phyloP scores from a whole-genome alignment of 176 grass and related monocot genomes.

The Eremochloa ophiuroides region DNA sequence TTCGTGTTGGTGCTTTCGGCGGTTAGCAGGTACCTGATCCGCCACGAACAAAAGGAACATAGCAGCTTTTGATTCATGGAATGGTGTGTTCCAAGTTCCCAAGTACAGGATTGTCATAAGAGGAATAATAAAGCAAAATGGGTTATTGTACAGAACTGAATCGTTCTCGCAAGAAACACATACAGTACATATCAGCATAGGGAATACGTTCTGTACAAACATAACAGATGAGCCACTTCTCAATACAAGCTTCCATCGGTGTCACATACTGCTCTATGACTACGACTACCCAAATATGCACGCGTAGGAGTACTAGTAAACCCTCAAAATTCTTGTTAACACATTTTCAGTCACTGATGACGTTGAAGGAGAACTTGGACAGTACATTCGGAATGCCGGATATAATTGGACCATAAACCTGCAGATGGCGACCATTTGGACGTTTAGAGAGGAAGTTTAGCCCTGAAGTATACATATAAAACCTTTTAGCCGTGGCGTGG shows the following conservation, averaged over 20 bases:
- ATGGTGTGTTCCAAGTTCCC: too few relatives aligned
- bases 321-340: too few relatives aligned
- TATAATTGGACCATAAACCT: constrained; percentile 65
- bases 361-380: constrained; percentile 56
- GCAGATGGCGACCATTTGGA: background rate
- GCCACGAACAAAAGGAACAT: too few relatives aligned
- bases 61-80: too few relatives aligned
- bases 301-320: background rate
- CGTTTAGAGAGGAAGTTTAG: background rate
- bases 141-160: background rate
- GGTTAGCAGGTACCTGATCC: too few relatives aligned
- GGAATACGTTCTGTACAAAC: background rate
- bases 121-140: background rate
- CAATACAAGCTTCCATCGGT: background rate
- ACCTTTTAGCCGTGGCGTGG: background rate
- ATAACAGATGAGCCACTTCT: background rate
- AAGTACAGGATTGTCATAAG: too few relatives aligned
- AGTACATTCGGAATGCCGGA: constrained; percentile 50
- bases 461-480: background rate
- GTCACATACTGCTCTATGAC: background rate
- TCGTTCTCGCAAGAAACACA: background rate
- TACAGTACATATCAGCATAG: background rate
- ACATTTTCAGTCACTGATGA: constrained; percentile 25
- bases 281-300: background rate
- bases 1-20: too few relatives aligned